Conservation (phyloP, 352 stramenopile species). For the Aphanomyces astaci region DNA sequence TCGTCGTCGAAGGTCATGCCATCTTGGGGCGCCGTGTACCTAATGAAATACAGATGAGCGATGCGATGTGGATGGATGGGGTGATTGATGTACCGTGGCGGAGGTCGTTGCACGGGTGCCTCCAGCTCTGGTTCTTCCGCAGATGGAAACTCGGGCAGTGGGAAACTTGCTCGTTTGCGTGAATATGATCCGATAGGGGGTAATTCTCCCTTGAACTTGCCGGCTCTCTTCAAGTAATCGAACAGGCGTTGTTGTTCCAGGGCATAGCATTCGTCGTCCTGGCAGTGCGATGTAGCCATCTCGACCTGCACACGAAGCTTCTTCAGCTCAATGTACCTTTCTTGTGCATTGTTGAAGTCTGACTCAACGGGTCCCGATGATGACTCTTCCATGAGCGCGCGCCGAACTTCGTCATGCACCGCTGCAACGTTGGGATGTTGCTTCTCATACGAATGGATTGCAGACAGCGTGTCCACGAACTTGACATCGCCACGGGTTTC, state of each 20-base stretch:
- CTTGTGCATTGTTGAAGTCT: neutral
- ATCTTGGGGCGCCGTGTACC: neutral
- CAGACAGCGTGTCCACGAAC: slow-evolving; percentile 10
- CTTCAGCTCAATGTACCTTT: slow-evolving; percentile 4
- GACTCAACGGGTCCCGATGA: neutral
- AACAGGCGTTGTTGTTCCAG: neutral
- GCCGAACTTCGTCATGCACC: slow-evolving; percentile 8
- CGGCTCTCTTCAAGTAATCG: neutral
- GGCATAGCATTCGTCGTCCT: neutral
- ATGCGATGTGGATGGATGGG: neutral
- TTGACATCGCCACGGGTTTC: neutral
- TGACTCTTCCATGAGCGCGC: slow-evolving; percentile 2
- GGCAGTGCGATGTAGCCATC: neutral
- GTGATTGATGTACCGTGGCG: neutral
- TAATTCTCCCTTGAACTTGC: neutral
- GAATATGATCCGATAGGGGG: neutral
- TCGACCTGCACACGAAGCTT: neutral
- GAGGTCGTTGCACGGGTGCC: neutral
- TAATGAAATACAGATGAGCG: neutral
- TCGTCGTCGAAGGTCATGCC: neutral
- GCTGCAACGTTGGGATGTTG: slow-evolving; percentile 6
- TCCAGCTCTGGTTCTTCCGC: neutral
- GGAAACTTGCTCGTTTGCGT: neutral
- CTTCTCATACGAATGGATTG: slow-evolving; percentile 5
- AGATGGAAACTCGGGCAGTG: neutral